Base-by-base conservation (phyloP, 306 rosid genomes). In the Acacia crassicarpa region DNA sequence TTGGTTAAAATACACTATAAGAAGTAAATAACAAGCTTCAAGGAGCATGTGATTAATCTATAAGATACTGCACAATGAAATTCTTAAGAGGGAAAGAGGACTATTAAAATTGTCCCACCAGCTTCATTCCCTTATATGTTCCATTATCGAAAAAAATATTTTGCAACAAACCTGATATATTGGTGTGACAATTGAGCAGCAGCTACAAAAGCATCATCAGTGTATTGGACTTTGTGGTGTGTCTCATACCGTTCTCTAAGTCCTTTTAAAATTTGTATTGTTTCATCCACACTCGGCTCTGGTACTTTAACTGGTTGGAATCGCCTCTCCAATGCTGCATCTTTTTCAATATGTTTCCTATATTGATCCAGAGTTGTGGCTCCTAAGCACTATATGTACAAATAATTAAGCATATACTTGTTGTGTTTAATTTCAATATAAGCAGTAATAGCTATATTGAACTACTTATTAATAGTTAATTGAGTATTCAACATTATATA, bases 321-420 rank as follows among this genome's bases (percentile, higher is more conserved):
- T 68, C 98, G 90, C 77, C 99, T 92, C 87, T 95, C 99, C 80
- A 95, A 86, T 53, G 99, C 99, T 48, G 98, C 96, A 71, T 95
- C 98, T 73, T 93, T 93, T 80, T 95, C 99, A 83, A 95, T 89
- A 83, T 93, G 99, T 86, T 93, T 95, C 88, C 97, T 92, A 88
- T 95, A 95, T 86, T 95, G 98, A 35, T 95, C 99, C 16, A 95
- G 87, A 40, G 98, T 95, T 16, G 99, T 95, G 86, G 99, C 99
- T 76, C 99, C 99, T 80, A 95, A 93, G 77, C 98, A 95, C 99
- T 95, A 87, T 81, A 86, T 95, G 89, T 81, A 86, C 41, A 84
- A 76, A 80, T 48, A 65, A 74, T 66, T 32, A 87, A 81, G 73
- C 25, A 44, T 33, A 80, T 82, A 80, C 58, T 66, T 80, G 35